Evolutionary conservation across 1,284 basidiomycete genomes (phyloP), one percentile per base, ranked within the genome.

Genomic region (Ceratobasidium papillatum): DNA sequence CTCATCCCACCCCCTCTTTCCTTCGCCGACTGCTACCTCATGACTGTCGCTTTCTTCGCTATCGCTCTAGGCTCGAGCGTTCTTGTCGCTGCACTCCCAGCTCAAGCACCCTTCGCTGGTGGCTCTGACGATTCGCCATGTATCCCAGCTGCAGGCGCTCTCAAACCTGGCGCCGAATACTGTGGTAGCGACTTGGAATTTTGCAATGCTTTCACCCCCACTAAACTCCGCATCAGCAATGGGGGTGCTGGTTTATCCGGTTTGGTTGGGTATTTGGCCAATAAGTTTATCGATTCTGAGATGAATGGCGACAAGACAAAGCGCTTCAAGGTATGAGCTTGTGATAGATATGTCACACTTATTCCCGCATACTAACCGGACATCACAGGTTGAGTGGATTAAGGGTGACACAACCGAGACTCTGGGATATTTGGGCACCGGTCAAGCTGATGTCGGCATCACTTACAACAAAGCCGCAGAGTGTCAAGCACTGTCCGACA

Each of bases 381-480:
- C 8, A 19, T 17, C 27, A 7, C 56, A 87, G 86, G 81, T 87
- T 34, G 85, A 80, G 17, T 87, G 87, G 86, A 84, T 85, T 78
- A 79, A 86, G 12, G 85, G 85, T 3, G 87, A 87, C 75, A 86
- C 85, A 0, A 87, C 86, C 0, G 81, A 86, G 63, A 85, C 84
- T 75, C 79, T 87, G 0, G 79, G 78, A 0, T 82, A 81, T 62
- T 79, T 87, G 22, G 79, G 81, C 0, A 78, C 80, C 0, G 84
- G 83, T 9, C 76, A 78, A 4, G 83, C 86, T 1, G 87, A 87
- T 76, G 76, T 87, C 38, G 85, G 85, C 0, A 81, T 87, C 32
- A 87, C 86, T 1, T 87, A 87, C 69, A 86, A 86, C 56, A 80
- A 81, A 27, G 85, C 86, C 27, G 86, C 87, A 0, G 87, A 87